These are phyloP conservation scores for Magnolia officinalis DNA, from an alignment of 164 flowering plant species.

Conservation along the genomic window DNA sequence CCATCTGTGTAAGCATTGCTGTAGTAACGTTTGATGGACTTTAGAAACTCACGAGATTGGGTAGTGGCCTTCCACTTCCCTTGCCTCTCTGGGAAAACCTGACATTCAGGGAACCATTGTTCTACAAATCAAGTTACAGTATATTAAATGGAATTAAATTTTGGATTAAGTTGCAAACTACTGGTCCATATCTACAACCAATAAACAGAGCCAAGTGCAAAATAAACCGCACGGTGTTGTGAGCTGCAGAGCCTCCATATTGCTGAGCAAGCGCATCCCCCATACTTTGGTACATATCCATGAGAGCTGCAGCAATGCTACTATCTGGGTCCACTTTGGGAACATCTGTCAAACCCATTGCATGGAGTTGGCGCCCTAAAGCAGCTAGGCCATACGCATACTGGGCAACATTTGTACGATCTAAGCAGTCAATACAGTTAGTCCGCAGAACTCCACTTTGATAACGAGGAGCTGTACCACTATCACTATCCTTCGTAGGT, in stretches of 20 bases:
- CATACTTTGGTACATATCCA: constrained; percentile 97
- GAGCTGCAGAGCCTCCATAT: constrained; percentile 99
- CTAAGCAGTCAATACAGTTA: constrained; percentile 95
- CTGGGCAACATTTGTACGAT: constrained; percentile 97
- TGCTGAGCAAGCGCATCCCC: constrained; percentile 99
- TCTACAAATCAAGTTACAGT: not conserved
- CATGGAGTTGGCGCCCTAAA: constrained; percentile 90
- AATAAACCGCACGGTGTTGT: constrained; percentile 63
- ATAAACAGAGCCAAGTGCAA: not conserved
- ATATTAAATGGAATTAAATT: not conserved
- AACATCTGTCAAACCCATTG: constrained; percentile 73
- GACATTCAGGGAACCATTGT: constrained; percentile 8
- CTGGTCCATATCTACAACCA: not conserved
- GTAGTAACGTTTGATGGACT: constrained; percentile 91
- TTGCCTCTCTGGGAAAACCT: constrained; percentile 98
- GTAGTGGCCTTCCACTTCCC: constrained; percentile 99
- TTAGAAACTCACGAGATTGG: constrained; percentile 85
- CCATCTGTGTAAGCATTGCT: constrained; percentile 95
- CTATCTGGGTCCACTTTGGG: constrained; percentile 89
- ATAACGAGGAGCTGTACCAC: constrained; percentile 44
- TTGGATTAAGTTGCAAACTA: not conserved
- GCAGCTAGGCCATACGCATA: constrained; percentile 96
- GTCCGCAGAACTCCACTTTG: constrained; percentile 97
- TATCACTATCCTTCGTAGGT: constrained; percentile 27
- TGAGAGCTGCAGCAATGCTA: constrained; percentile 84